Percentiles rank a stretch among this genome's conserved stretches.
Evolutionary conservation across 306 rosid species (phyloP).

Genomic region (Echinosophora koreensis): DNA sequence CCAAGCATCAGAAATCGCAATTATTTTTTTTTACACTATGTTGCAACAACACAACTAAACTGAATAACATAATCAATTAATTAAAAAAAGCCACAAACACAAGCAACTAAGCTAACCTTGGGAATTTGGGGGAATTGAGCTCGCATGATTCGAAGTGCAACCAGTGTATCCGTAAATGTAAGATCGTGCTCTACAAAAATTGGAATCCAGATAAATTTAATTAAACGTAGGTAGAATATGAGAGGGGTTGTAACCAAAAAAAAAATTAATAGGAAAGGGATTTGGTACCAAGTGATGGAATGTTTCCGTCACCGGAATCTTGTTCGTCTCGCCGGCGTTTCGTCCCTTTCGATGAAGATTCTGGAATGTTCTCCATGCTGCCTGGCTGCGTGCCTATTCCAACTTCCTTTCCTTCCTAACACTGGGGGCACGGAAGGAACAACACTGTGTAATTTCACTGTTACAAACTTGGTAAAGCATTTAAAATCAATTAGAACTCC

Average conservation of each 20-base stretch:
- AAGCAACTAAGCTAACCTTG: constrained; percentile 53
- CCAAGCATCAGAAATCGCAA: too few relatives aligned
- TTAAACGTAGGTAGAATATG: neutral
- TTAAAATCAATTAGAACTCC: too few relatives aligned
- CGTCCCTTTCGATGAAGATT: constrained; percentile 56
- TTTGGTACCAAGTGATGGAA: constrained; percentile 51
- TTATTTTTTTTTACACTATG: too few relatives aligned
- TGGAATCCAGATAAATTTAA: neutral
- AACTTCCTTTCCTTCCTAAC: too few relatives aligned
- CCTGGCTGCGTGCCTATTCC: neutral
- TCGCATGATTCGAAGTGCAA: constrained; percentile 93
- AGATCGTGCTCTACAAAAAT: constrained; percentile 74
- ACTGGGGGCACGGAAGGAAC: too few relatives aligned
- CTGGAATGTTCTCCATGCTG: constrained; percentile 52
- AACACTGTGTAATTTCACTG: too few relatives aligned
- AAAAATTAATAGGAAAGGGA: neutral
- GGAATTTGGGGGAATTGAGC: constrained; percentile 79
- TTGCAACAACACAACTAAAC: neutral
- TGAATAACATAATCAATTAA: neutral
- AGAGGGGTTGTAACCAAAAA: too few relatives aligned
- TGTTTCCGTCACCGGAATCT: constrained; percentile 39
- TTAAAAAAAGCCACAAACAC: neutral
- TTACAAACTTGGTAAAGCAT: too few relatives aligned
- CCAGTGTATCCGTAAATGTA: constrained; percentile 76
- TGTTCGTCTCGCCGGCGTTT: constrained; percentile 57